phyloP scores from a whole-genome alignment of 169 alveolate species.

The Perkinsus marinus region DNA sequence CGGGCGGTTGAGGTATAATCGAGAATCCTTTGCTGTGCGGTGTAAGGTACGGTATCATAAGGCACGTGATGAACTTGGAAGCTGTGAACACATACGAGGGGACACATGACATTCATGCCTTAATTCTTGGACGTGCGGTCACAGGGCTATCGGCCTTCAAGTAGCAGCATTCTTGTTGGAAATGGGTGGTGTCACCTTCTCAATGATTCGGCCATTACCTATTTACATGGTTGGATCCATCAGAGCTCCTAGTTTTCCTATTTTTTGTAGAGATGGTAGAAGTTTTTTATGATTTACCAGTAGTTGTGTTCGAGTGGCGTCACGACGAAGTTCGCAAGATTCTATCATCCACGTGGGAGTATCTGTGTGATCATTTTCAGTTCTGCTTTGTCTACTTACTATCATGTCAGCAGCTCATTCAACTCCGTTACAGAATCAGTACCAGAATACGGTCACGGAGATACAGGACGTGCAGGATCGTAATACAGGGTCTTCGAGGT shows the following conservation, averaged over 20 bases:
- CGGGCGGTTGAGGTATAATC: no score
- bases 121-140: constrained; percentile 56
- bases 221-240: no score
- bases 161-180: background rate
- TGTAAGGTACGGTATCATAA: constrained; percentile 32
- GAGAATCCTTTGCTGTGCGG: no score
- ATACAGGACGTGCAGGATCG: background rate
- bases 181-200: background rate
- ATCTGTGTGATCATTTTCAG: no score
- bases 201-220: no score
- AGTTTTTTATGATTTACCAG: no score
- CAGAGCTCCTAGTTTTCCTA: no score
- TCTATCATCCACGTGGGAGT: no score
- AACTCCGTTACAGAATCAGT: background rate
- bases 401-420: background rate
- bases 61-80: constrained; percentile 60
- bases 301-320: no score
- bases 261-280: no score
- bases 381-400: background rate
- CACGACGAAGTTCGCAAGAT: no score
- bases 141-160: constrained; percentile 46
- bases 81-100: constrained; percentile 72
- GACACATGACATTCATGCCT: constrained; percentile 63
- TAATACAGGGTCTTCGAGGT: background rate
- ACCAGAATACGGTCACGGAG: background rate